Percentiles rank a stretch among this genome's conserved stretches.
phyloP scores from a whole-genome alignment of 179 eudicot genomes.

The Beta macrorhiza region DNA sequence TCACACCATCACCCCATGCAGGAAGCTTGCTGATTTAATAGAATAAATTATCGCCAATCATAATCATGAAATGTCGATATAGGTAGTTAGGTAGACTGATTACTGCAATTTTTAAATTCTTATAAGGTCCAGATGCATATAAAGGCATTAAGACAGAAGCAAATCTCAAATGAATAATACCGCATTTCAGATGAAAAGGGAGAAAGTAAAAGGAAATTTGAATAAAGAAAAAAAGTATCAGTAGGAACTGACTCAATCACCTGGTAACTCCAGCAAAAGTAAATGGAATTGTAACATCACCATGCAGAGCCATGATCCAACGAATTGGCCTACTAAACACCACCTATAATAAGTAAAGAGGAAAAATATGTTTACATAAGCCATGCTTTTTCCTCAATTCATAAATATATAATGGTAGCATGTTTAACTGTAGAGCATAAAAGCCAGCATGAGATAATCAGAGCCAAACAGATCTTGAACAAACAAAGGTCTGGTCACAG shows the following conservation, averaged over 20 bases:
- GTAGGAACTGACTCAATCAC: conserved; percentile 31
- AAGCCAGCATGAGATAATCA: not conserved
- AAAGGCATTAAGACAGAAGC: not conserved
- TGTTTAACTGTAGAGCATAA: not conserved
- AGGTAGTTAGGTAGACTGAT: not conserved
- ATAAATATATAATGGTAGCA: not conserved
- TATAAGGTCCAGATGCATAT: not conserved
- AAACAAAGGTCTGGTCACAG: too few relatives aligned
- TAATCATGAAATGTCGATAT: too few relatives aligned
- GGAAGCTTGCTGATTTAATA: not conserved
- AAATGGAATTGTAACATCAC: conserved; percentile 74
- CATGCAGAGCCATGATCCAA: conserved; percentile 96
- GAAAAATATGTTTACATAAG: conserved; percentile 1
- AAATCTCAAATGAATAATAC: not conserved
- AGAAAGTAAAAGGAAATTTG: not conserved
- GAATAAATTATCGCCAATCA: not conserved
- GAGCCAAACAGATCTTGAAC: too few relatives aligned
- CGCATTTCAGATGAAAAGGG: not conserved
- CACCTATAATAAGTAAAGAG: conserved; percentile 43
- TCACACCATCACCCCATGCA: not conserved
- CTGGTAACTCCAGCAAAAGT: conserved; percentile 79
- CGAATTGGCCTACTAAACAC: conserved; percentile 93
- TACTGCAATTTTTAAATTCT: not conserved
- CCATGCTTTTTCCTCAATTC: not conserved
- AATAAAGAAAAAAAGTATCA: not conserved